These are phyloP conservation scores for Astragalus glycyphyllos DNA, from an alignment of 306 rosid genomes.

Conservation along the genomic window DNA sequence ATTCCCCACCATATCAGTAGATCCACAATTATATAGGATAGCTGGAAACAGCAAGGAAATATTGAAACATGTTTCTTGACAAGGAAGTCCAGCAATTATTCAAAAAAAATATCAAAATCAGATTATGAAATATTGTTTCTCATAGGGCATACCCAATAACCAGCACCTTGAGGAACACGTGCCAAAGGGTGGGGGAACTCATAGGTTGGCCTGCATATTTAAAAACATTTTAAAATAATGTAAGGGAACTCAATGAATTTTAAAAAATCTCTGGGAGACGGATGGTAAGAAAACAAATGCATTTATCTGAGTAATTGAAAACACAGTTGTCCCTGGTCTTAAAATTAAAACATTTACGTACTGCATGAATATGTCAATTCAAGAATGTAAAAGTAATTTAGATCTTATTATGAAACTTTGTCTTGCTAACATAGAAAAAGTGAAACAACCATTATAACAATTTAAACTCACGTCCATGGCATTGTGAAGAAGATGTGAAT, in stretches of 20 bases:
- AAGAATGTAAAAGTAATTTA: constrained; percentile 33
- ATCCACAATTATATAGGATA: constrained; percentile 90
- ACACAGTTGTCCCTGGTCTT: constrained; percentile 25
- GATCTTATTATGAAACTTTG: constrained; percentile 26
- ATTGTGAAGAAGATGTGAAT: constrained; percentile 98
- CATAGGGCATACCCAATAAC: constrained; percentile 80
- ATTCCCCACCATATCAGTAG: constrained; percentile 96
- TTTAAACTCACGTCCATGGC: constrained; percentile 98
- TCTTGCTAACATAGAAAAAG: constrained; percentile 33
- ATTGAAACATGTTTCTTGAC: constrained; percentile 32
- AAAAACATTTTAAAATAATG: constrained; percentile 40
- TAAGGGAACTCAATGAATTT: constrained; percentile 36
- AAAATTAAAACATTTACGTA: constrained; percentile 4
- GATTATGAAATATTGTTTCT: constrained; percentile 17
- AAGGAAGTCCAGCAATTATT: constrained; percentile 38
- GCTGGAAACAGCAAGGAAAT: constrained; percentile 63
- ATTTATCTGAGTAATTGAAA: constrained; percentile 37
- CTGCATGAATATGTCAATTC: constrained; percentile 24
- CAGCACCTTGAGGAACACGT: constrained; percentile 91
- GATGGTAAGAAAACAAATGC: constrained; percentile 18
- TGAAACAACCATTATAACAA: constrained; percentile 17
- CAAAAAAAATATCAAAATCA: constrained; percentile 43
- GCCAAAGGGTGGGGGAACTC: constrained; percentile 96
- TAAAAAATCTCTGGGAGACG: background rate
- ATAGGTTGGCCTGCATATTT: constrained; percentile 84